Conservation (phyloP, 2,329 filamentous ascomycete species). For the Rhinocladiella similis region DNA sequence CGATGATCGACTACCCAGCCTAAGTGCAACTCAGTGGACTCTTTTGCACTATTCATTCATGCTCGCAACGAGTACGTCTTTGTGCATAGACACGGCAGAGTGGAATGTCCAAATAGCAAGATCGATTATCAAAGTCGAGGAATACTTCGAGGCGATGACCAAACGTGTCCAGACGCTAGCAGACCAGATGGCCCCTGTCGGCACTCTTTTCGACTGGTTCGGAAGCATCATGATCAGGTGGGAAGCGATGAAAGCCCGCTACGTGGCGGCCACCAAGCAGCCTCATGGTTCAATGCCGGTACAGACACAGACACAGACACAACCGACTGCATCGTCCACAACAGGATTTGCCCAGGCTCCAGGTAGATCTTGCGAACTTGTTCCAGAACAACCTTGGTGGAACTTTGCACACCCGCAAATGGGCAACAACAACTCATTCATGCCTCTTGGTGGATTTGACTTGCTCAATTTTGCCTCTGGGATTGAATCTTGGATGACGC, state of each 20-base stretch:
- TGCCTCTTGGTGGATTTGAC: not conserved
- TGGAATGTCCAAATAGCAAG: not conserved
- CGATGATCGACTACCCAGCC: not conserved
- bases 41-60: not conserved
- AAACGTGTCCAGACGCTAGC: not conserved
- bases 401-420: not conserved
- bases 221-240: not conserved
- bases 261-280: not conserved
- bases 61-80: not conserved
- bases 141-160: not conserved
- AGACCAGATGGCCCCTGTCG: not conserved
- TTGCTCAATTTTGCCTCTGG: not conserved
- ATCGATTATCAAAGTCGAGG: not conserved
- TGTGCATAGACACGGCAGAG: not conserved
- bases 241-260: not conserved
- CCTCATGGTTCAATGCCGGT: not conserved
- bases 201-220: not conserved
- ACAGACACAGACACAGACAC: not conserved
- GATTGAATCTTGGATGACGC: not conserved
- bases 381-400: not conserved
- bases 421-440: not conserved
- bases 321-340: not conserved
- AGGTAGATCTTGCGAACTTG: too few species aligned
- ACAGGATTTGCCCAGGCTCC: not conserved
- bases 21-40: not conserved